phyloP scores from a whole-genome alignment of 441 rosid genomes.

The Gossypium armourianum region DNA sequence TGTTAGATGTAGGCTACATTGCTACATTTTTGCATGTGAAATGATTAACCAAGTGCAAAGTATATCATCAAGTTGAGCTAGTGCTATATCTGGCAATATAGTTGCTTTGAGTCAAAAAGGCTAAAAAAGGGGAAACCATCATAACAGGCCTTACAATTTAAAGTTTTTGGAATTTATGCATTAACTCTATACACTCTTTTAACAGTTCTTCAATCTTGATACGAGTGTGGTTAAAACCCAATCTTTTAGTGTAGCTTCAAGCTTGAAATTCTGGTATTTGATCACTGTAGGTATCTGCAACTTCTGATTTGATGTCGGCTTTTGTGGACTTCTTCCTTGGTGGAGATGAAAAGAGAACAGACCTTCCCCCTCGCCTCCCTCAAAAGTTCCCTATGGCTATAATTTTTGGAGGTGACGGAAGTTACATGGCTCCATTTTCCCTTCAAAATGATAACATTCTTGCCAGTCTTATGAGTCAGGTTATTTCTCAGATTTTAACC shows the following conservation, averaged over 20 bases:
- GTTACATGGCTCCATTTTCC: conserved; percentile 92
- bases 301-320: conserved; percentile 92
- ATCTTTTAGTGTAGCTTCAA: background rate
- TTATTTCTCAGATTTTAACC: conserved; percentile 22
- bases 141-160: background rate
- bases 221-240: background rate
- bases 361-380: conserved; percentile 72
- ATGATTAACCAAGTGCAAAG: background rate
- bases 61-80: background rate
- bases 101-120: background rate
- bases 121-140: background rate
- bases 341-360: conserved; percentile 91
- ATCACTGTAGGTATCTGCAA: conserved; percentile 70
- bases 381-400: conserved; percentile 78
- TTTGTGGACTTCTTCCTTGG: conserved; percentile 97
- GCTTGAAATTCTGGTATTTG: conserved; percentile 4
- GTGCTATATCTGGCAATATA: background rate
- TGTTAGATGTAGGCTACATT: background rate
- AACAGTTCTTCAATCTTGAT: background rate
- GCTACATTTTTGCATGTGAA: background rate
- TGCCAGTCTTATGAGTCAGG: conserved; percentile 91
- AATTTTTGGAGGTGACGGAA: conserved; percentile 94
- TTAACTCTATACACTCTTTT: conserved; percentile 6
- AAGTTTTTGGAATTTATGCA: background rate
- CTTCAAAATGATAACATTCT: conserved; percentile 88